Evolutionary conservation across 495 filamentous ascomycete species (phyloP).

Genomic region (Penicillium bialowiezense): DNA sequence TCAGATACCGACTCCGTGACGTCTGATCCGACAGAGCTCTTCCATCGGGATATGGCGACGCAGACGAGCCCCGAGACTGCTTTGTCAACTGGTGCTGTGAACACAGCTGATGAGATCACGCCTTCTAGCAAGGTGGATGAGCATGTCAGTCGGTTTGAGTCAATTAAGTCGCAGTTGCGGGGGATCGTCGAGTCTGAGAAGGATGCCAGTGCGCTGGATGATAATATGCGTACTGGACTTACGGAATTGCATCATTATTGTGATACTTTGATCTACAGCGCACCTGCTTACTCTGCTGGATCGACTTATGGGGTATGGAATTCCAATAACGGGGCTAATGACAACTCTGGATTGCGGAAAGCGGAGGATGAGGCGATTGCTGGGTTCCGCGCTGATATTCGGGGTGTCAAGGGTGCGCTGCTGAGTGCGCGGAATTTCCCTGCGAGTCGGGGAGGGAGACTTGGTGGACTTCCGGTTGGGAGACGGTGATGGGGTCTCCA

Average conservation of each 20-base stretch:
- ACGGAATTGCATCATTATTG: constrained; percentile 52
- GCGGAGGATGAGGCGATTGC: constrained; percentile 73
- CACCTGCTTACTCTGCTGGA: constrained; percentile 27
- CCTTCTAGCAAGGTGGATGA: constrained; percentile 28
- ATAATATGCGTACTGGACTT: constrained; percentile 40
- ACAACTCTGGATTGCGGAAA: constrained; percentile 36
- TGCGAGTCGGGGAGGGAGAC: constrained; percentile 35
- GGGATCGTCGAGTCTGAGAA: constrained; percentile 50
- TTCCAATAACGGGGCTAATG: constrained; percentile 24
- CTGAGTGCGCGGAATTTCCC: constrained; percentile 73
- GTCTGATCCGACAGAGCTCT: constrained; percentile 78
- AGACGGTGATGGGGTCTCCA: constrained; percentile 15
- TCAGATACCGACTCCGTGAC: constrained; percentile 52
- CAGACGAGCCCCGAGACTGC: constrained; percentile 67
- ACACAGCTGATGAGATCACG: constrained; percentile 16
- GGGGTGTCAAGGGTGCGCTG: constrained; percentile 89
- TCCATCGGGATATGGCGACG: constrained; percentile 83
- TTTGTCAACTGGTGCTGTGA: constrained; percentile 3
- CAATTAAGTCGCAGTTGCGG: constrained; percentile 49
- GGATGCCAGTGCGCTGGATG: constrained; percentile 41
- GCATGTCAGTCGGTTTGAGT: constrained; percentile 44
- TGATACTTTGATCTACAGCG: constrained; percentile 48
- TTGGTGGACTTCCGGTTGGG: constrained; percentile 16
- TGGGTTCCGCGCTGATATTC: constrained; percentile 77
- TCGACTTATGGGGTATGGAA: constrained; percentile 34